Conservation (phyloP, 164 flowering plant species). For the Sedum album region DNA sequence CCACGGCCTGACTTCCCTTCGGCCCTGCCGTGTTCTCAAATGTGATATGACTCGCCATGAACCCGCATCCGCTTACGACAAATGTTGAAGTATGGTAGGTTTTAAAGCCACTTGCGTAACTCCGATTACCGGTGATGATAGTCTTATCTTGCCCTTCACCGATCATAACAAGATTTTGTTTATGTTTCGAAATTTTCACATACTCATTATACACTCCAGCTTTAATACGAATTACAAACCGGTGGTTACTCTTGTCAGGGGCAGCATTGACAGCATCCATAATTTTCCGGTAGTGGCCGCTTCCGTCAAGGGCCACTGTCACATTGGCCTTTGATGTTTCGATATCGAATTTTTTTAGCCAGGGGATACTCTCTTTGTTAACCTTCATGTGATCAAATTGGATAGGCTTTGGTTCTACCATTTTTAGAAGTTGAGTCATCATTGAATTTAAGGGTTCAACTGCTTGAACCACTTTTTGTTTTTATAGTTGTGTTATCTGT, state of each 20-base stretch:
- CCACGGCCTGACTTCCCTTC: not conserved
- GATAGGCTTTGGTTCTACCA: too few relatives aligned
- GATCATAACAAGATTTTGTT: not conserved
- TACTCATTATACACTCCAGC: too few relatives aligned
- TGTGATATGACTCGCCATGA: not conserved
- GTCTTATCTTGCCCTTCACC: not conserved
- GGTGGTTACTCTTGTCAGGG: not conserved
- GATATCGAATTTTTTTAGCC: too few relatives aligned
- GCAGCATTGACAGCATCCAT: conserved; percentile 1
- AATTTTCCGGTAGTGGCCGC: not conserved
- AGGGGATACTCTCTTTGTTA: too few relatives aligned
- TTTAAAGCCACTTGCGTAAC: too few relatives aligned
- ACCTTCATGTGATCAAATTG: too few relatives aligned
- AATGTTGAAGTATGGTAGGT: not conserved
- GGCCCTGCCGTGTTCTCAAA: conserved; percentile 5
- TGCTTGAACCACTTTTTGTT: too few relatives aligned
- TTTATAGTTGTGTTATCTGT: too few relatives aligned
- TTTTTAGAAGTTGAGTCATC: too few relatives aligned
- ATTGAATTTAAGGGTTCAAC: too few relatives aligned
- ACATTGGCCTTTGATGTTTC: too few relatives aligned
- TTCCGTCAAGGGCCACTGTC: not conserved
- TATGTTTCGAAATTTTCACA: not conserved
- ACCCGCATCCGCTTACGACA: not conserved
- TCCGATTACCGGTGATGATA: too few relatives aligned
- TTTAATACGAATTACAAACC: not conserved